Evolutionary conservation across 306 rosid genomes (phyloP).

Genomic region (Vachellia pachyceras): DNA sequence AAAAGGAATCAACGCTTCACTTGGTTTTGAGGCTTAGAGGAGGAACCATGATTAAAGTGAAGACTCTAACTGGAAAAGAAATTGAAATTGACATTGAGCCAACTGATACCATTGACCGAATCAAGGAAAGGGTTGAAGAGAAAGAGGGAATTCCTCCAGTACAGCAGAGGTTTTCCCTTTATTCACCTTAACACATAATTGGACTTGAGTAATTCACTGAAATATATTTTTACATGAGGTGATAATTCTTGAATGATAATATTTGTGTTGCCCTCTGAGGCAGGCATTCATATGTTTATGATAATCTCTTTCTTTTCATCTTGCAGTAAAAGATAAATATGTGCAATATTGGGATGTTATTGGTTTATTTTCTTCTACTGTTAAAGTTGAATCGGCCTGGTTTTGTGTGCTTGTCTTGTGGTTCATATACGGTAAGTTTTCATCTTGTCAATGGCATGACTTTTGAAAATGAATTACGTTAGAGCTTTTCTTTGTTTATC

Average conservation of each 20-base stretch:
- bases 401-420: background rate
- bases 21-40: constrained; percentile 13
- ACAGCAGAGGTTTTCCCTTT: constrained; percentile 3
- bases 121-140: constrained; percentile 13
- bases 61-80: constrained; percentile 5
- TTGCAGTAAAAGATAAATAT: background rate
- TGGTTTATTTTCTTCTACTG: background rate
- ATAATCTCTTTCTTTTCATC: background rate
- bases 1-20: constrained; percentile 8
- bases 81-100: constrained; percentile 18
- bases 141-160: constrained; percentile 14
- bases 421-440: background rate
- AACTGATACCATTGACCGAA: constrained; percentile 2
- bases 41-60: constrained; percentile 7
- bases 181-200: background rate
- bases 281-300: background rate
- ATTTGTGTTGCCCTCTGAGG: background rate
- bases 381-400: background rate
- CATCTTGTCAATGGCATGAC: background rate
- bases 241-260: background rate
- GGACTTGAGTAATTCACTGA: background rate
- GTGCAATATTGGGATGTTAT: background rate
- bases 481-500: background rate
- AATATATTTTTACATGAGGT: background rate
- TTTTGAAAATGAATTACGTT: background rate